Base-by-base conservation (phyloP, 1,284 basidiomycete species). In the Volvariella surrecta region DNA sequence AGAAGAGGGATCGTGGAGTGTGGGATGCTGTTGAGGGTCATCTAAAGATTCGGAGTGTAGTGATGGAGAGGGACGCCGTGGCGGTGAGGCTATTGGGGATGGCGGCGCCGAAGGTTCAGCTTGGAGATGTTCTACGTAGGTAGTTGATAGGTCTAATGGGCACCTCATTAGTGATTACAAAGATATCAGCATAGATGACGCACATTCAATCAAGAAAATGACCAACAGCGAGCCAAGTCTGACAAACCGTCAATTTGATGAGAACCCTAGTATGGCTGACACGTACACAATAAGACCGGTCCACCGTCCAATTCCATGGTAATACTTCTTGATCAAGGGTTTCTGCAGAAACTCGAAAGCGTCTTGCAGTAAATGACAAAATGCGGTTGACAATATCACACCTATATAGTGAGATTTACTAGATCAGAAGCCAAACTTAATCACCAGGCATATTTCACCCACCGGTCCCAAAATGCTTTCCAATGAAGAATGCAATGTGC, bases 391-490 rank as follows among this genome's bases (percentile, higher is more conserved):
- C 4, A 89, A 59, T 32, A 89, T 89, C 15, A 87, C 84, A 3
- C 84, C 80, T 79, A 46, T 24, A 38, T 37, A 10, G 22, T 32
- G 10, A 34, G 39, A 45, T 31, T 15, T 18, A 32, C 6, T 50
- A 37, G 16, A 19, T 16, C 34, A 28, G 6, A 17, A 32, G 39
- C 3, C n/a, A 18, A n/a, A 15, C n/a, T n/a, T n/a, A n/a, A n/a
- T n/a, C 30, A 17, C 2, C 11, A 17, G 32, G 32, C 1, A 42
- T n/a, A 40, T 4, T 37, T n/a, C n/a, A 47, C 53, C 28, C 31
- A 72, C 79, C 82, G 13, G 85, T 89, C 22, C 86, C 85, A 52
- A 88, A 88, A 56, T 89, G 85, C 53, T 87, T 89, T 35, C 82
- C 82, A 20, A 85, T 66, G 58, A 89, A 88, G 57, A 89, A 89